These are phyloP conservation scores for Carallia brachiata DNA, from an alignment of 345 rosid species.

Conservation along the genomic window DNA sequence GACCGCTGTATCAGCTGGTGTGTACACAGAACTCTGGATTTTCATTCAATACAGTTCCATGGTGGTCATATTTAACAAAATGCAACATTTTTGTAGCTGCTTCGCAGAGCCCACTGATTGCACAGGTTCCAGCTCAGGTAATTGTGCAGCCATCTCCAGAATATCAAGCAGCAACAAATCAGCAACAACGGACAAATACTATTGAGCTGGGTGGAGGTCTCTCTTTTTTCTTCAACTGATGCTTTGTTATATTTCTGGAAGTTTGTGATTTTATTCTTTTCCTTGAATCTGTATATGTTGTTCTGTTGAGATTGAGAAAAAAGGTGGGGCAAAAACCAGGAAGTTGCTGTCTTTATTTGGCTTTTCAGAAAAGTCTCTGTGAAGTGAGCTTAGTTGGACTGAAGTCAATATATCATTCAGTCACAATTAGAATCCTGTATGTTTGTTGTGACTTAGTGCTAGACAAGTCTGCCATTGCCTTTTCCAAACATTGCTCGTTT, in stretches of 20 bases:
- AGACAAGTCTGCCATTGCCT: background rate
- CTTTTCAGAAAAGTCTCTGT: background rate
- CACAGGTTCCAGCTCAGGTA: constrained; percentile 42
- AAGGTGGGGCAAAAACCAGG: background rate
- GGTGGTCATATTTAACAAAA: constrained; percentile 5
- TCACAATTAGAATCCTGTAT: no score
- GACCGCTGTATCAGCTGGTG: constrained; percentile 52
- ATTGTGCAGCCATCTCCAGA: constrained; percentile 42
- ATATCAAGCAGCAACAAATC: constrained; percentile 42
- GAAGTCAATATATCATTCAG: no score
- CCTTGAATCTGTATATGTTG: background rate
- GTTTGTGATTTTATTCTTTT: constrained; percentile 1
- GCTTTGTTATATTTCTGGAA: background rate
- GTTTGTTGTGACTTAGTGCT: background rate
- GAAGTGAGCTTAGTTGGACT: no score
- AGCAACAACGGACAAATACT: constrained; percentile 40
- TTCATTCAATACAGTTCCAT: background rate
- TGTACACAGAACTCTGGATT: constrained; percentile 9
- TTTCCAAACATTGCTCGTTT: background rate
- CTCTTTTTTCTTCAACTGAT: background rate
- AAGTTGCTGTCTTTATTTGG: background rate
- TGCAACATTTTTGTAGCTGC: constrained; percentile 41
- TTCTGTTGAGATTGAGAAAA: background rate
- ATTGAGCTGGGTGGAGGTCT: constrained; percentile 54
- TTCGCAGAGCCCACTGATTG: constrained; percentile 34